These are phyloP conservation scores for Cercospora brassicicola DNA, from an alignment of 2,329 filamentous ascomycete genomes.

Conservation along the genomic window DNA sequence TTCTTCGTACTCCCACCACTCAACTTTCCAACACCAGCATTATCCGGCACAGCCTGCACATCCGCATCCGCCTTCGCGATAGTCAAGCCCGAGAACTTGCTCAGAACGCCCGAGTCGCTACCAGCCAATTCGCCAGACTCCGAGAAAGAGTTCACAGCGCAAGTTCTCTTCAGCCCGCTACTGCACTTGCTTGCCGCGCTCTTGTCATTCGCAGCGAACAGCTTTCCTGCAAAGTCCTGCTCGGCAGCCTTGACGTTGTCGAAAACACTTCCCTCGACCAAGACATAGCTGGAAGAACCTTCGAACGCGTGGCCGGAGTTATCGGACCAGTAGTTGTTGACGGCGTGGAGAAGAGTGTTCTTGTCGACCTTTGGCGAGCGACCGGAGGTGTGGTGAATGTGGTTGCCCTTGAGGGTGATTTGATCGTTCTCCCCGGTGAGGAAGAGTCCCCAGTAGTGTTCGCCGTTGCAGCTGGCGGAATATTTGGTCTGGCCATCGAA, in stretches of 20 bases:
- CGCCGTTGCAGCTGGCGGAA: constrained; percentile 60
- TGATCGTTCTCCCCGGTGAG: constrained; percentile 58
- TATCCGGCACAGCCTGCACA: constrained; percentile 22
- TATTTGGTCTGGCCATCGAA: constrained; percentile 57
- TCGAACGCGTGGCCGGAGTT: constrained; percentile 57
- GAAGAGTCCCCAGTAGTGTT: constrained; percentile 44
- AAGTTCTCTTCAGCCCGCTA: constrained; percentile 17
- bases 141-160: constrained; percentile 17
- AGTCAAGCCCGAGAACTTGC: constrained; percentile 19
- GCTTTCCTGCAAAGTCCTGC: constrained; percentile 11
- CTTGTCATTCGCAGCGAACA: constrained; percentile 16
- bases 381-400: constrained; percentile 60
- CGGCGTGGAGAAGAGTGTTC: constrained; percentile 60
- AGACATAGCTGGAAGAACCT: constrained; percentile 23
- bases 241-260: constrained; percentile 18
- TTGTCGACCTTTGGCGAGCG: constrained; percentile 58
- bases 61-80: constrained; percentile 20
- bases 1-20: not conserved
- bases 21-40: constrained; percentile 23
- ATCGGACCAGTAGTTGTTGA: constrained; percentile 63
- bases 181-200: constrained; percentile 8
- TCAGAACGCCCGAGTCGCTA: constrained; percentile 16
- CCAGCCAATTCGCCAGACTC: constrained; percentile 17
- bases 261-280: constrained; percentile 30
- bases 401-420: constrained; percentile 62